Conservation (phyloP, 2,329 filamentous ascomycete genomes). For the Dothideomycetidae sp. region DNA sequence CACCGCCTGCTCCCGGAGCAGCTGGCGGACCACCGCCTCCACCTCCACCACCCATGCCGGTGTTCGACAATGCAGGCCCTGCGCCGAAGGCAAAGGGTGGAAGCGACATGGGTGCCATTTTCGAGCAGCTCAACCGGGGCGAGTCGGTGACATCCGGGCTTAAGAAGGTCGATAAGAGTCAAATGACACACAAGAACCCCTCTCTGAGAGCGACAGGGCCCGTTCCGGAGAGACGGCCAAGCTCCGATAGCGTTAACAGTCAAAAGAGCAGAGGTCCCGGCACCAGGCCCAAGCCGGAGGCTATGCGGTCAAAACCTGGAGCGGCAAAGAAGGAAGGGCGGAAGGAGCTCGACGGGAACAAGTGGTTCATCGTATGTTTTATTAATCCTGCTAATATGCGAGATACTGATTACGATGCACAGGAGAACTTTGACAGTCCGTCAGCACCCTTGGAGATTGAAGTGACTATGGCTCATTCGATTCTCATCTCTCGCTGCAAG, state of each 20-base stretch:
- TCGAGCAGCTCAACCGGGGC: constrained; percentile 81
- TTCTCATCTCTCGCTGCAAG: constrained; percentile 83
- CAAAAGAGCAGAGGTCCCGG: constrained; percentile 78
- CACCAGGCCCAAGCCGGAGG: constrained; percentile 43
- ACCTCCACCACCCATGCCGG: constrained; percentile 46
- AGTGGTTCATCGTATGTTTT: constrained; percentile 66
- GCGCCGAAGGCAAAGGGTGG: constrained; percentile 39
- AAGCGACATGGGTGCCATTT: constrained; percentile 68
- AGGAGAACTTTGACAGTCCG: constrained; percentile 81
- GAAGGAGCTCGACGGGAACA: constrained; percentile 50
- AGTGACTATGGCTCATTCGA: constrained; percentile 69
- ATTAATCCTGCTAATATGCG: background rate
- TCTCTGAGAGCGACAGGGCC: constrained; percentile 59
- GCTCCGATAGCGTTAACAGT: constrained; percentile 38
- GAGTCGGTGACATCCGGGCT: constrained; percentile 75
- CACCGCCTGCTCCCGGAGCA: constrained; percentile 39
- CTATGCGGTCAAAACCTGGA: constrained; percentile 32
- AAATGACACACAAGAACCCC: constrained; percentile 99
- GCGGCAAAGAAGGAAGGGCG: constrained; percentile 21
- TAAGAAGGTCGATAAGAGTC: constrained; percentile 81
- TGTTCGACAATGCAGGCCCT: constrained; percentile 36
- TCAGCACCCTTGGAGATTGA: constrained; percentile 64
- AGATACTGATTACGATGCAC: constrained; percentile 1
- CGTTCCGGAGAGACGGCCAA: constrained; percentile 46
- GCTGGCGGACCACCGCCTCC: constrained; percentile 47